phyloP scores from a whole-genome alignment of 768 basidiomycete genomes.

The Podaxis sp. region DNA sequence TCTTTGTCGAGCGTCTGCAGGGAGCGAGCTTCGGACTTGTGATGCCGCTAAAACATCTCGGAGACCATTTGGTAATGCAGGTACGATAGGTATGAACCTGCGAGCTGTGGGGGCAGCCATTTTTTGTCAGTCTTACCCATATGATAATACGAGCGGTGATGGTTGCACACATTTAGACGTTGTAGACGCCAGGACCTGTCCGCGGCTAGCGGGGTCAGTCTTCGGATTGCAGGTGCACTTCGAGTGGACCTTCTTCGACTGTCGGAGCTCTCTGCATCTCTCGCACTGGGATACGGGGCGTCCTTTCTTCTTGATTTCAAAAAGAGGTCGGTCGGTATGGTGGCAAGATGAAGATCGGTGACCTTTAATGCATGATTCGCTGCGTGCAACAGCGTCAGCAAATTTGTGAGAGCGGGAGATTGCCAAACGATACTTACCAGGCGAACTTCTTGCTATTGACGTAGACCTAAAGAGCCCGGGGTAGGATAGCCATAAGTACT shows the following conservation, averaged over 20 bases:
- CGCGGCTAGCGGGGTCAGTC: constrained; percentile 31
- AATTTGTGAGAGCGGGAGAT: background rate
- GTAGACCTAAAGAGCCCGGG: constrained; percentile 49
- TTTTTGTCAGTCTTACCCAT: constrained; percentile 9
- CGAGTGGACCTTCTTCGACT: constrained; percentile 78
- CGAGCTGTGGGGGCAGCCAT: constrained; percentile 39
- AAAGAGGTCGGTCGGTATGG: constrained; percentile 87
- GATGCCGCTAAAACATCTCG: constrained; percentile 47
- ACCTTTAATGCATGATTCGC: constrained; percentile 93
- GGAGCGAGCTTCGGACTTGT: constrained; percentile 24
- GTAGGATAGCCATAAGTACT: background rate
- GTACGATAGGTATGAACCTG: constrained; percentile 69
- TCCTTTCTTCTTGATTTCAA: constrained; percentile 92
- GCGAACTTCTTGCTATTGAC: constrained; percentile 77
- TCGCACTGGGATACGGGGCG: constrained; percentile 89
- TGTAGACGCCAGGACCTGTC: constrained; percentile 33
- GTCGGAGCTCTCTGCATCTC: constrained; percentile 79
- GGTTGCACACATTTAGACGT: constrained; percentile 39
- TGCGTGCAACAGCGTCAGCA: constrained; percentile 28
- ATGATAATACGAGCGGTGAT: background rate
- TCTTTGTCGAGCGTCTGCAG: constrained; percentile 48
- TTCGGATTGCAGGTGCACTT: constrained; percentile 71
- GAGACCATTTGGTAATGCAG: constrained; percentile 74
- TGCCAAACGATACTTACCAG: constrained; percentile 46
- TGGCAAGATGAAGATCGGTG: constrained; percentile 88